Evolutionary conservation across 73 alveolate species (phyloP).

Genomic region (Paramecium sexaurelia): DNA sequence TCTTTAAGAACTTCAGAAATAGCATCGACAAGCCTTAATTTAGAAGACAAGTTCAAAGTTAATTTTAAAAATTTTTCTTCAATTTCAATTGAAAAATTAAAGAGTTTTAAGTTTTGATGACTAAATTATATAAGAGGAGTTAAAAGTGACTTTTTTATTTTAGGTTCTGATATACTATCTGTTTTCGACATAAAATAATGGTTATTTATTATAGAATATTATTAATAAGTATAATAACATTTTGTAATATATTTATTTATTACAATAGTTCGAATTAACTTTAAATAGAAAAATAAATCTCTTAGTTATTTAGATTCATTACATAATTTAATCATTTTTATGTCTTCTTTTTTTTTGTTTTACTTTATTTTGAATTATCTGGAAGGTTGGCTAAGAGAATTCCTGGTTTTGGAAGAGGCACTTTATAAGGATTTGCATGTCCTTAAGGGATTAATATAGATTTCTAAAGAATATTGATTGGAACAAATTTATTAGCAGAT

Average conservation of each 20-base stretch:
- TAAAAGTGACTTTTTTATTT: background rate
- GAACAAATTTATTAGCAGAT: slow-evolving; percentile 36
- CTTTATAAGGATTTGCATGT: slow-evolving; percentile 10
- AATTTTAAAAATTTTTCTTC: background rate
- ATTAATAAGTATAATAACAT: background rate
- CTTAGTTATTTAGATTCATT: background rate
- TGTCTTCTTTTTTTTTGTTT: background rate
- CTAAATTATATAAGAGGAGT: background rate
- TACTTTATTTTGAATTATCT: background rate
- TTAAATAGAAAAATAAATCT: background rate
- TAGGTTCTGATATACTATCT: background rate
- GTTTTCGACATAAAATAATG: background rate
- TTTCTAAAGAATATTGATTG: slow-evolving; percentile 6
- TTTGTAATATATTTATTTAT: background rate
- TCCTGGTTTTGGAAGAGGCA: slow-evolving; percentile 52
- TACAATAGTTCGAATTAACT: too few species aligned
- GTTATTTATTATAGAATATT: background rate
- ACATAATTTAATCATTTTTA: background rate
- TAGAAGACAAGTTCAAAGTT: background rate
- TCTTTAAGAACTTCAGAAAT: background rate
- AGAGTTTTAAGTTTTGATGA: background rate
- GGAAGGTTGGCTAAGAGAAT: background rate
- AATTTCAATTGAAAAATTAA: background rate
- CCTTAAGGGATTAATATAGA: slow-evolving; percentile 42
- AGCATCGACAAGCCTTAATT: background rate